Base-by-base conservation (phyloP, 257 asterid species). In the Solanum etuberosum region DNA sequence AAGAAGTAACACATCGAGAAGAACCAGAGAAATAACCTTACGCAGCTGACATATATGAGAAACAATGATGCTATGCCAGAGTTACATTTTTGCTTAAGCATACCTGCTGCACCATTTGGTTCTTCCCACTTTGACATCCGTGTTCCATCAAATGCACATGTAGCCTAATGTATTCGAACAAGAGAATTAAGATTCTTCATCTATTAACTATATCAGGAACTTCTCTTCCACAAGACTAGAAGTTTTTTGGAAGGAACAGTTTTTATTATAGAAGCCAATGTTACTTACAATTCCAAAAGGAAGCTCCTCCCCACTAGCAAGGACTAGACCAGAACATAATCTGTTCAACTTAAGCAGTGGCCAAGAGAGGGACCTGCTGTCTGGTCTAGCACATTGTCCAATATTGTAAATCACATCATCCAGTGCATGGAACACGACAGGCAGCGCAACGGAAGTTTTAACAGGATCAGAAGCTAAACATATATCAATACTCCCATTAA, bases 71-170 rank as follows among this genome's bases (percentile, higher is more conserved):
- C 29, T 81, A 48, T 81, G 68, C 68, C 10, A 81, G 42, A 81
- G 43, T 46, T 48, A 46, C 38, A 29, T 38, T 42, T 76, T 31
- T 87, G 63, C 74, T 89, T 84, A 87, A 59, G 35, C 27, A 86
- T 93, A 97, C 98, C 98, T 94, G 91, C 90, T 67, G 98, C 97
- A 83, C 99, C 98, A 92, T 94, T 94, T 88, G 99, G 99, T 87
- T 97, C 98, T 90, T 97, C 98, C 98, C 98, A 97, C 96, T 97
- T 95, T 87, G 99, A 97, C 96, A 97, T 87, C 83, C 98, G 96
- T 88, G 96, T 95, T 88, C 99, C 99, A 92, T 97, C 99, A 94
- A 97, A 97, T 87, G 99, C 98, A 85, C 94, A 95, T 51, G 97
- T 92, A 46, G 93, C 96, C 99, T 97, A 92, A 85, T 86, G 88